phyloP scores from a whole-genome alignment of 768 basidiomycete species.

The Serendipita sp. region DNA sequence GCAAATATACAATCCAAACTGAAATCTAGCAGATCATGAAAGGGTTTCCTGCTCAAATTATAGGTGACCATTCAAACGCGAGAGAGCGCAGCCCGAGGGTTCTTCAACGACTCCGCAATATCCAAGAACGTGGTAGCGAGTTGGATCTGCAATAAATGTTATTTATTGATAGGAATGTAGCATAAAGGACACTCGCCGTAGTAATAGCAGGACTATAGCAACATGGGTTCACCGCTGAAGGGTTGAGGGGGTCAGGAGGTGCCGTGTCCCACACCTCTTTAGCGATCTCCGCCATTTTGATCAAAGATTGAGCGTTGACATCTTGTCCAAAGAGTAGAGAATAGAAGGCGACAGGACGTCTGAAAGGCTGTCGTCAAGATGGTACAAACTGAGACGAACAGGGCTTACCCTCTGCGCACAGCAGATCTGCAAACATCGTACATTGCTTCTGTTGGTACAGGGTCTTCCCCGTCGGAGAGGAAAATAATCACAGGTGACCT shows the following conservation, averaged over 20 bases:
- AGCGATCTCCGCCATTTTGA: constrained; percentile 39
- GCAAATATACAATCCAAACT: too few relatives aligned
- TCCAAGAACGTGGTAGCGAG: constrained; percentile 43
- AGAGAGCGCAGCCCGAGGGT: constrained; percentile 27
- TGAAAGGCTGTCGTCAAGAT: constrained; percentile 13
- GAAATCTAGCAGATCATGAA: background rate
- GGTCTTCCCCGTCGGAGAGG: constrained; percentile 1
- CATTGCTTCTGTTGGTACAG: background rate
- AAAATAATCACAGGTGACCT: background rate
- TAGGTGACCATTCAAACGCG: background rate
- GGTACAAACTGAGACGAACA: background rate
- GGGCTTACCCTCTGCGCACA: background rate
- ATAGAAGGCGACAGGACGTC: constrained; percentile 43
- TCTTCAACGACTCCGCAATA: constrained; percentile 41
- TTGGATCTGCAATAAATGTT: constrained; percentile 22
- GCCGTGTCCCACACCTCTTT: constrained; percentile 30
- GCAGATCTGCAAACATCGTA: background rate
- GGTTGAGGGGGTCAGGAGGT: constrained; percentile 26
- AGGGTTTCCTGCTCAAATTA: background rate
- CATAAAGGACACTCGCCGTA: constrained; percentile 22
- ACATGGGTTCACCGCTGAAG: constrained; percentile 25
- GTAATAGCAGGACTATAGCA: constrained; percentile 37
- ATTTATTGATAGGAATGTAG: too few relatives aligned
- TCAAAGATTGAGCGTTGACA: constrained; percentile 18
- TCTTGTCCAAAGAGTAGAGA: constrained; percentile 38